Evolutionary conservation across 306 rosid genomes (phyloP), one percentile per base, ranked within the genome.

Genomic region (Castanea sativa): DNA sequence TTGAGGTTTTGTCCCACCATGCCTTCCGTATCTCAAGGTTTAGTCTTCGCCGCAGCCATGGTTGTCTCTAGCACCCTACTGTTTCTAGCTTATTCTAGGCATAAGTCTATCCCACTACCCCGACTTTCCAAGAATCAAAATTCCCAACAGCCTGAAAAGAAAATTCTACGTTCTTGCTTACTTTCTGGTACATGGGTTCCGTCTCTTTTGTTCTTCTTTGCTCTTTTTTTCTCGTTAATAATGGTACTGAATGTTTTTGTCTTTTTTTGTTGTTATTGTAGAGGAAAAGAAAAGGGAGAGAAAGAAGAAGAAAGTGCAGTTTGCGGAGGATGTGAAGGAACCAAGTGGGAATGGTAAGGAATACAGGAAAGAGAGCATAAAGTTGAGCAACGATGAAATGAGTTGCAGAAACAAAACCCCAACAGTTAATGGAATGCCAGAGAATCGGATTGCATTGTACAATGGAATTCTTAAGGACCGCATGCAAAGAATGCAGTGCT

Each of bases 281-380:
- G 87, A 84, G 55, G 88, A 82, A 56, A 90, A 78, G 88, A 92
- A 80, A 52, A 76, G 33, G 81, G 87, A 64, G 19, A 86, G 76
- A 18, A 86, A 79, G 81, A 90, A 82, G 80, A 94, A 94, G 93
- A 92, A 79, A 63, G 97, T 94, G 29, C 57, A 86, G 53, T 94
- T 94, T 75, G 96, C 91, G 1, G 94, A 86, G 53, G 83, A 82
- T 86, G 96, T 89, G 88, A 89, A 86, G 75, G 90, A 86, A 20
- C 78, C 63, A 25, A 73, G 45, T n/a, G 86, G 82, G 64, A 79
- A 52, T 20, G 85, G 76, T 1, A 80, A 87, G 15, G 77, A 88
- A 69, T 67, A 20, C 29, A 81, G 83, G 73, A 80, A 49, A 41
- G 71, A 83, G 79, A 78, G 57, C 38, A 77, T 80, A 88, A 82